Base-by-base conservation (phyloP, 176 grass and related monocot genomes). In the Hyparrhenia diplandra region DNA sequence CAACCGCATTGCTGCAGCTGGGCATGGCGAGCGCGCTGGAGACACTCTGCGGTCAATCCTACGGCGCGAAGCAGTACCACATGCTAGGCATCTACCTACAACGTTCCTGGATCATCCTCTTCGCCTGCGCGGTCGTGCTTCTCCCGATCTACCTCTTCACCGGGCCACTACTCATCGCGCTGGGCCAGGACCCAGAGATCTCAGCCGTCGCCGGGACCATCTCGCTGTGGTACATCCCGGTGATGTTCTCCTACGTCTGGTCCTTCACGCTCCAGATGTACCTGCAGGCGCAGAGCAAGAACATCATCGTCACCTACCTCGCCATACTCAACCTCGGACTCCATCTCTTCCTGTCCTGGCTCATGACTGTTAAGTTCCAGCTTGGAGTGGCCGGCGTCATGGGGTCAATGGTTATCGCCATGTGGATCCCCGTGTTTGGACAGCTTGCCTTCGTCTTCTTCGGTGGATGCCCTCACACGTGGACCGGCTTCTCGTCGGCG, bases 211-310 rank as follows among this genome's bases (percentile, higher is more conserved):
- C 92, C 0, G 88, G 90, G 11, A 64, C 35, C 32, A 87, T 98
- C 58, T 61, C 92, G 1, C 34, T 86, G 0, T 92, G 92, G 85
- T 94, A 91, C 88, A 93, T 98, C 59, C 92, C 88, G 0, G 54
- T 94, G 17, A 73, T 89, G 78, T 85, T 94, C 79, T 87, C 90
- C 24, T 88, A 64, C 9, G 75, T 84, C 23, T 94, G 77, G 80
- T 10, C 64, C 40, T 95, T 88, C 90, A 88, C 92, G 21, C 83
- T 94, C 6, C 95, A 98, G 78, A 94, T 90, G 92, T 95, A 87
- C 78, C 92, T 98, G 27, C 95, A 98, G 64, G 77, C 90, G 20
- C 95, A 95, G 78, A 91, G 88, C 84, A 98, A 89, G 83, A 94
- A 94, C 65, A 1, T 71, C 4, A 83, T 94, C 71, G 83, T 94